These are phyloP conservation scores for Neurospora sp. DNA, from an alignment of 495 filamentous ascomycete species.

Conservation along the genomic window DNA sequence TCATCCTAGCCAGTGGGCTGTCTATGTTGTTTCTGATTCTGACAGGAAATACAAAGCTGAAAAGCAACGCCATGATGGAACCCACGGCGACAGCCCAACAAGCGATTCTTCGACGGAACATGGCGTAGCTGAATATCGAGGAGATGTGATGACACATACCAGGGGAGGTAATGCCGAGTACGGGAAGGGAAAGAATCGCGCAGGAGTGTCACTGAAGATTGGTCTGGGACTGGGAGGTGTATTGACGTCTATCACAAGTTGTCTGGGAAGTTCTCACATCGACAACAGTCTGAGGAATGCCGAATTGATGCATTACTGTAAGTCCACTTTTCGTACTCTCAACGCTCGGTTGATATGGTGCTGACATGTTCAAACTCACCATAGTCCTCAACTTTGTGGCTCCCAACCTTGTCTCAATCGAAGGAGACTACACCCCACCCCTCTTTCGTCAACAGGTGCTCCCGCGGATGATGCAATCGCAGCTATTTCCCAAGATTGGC, in stretches of 20 bases:
- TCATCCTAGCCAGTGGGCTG: not conserved
- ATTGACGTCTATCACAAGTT: slow-evolving; percentile 9
- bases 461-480: slow-evolving; percentile 20
- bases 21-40: slow-evolving; percentile 2
- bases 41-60: not conserved
- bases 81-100: not conserved
- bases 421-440: slow-evolving; percentile 7
- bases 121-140: not conserved
- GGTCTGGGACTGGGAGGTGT: slow-evolving; percentile 6
- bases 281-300: slow-evolving; percentile 9
- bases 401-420: slow-evolving; percentile 16
- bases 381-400: slow-evolving; percentile 14
- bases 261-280: slow-evolving; percentile 6
- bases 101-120: not conserved
- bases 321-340: not conserved
- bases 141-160: not conserved
- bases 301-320: slow-evolving; percentile 17
- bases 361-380: not conserved
- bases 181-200: not conserved
- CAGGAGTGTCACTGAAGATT: not conserved
- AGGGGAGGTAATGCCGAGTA: not conserved
- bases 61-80: not conserved
- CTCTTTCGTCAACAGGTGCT: slow-evolving; percentile 11
- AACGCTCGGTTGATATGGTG: not conserved
- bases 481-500: slow-evolving; percentile 16